phyloP scores from a whole-genome alignment of 768 basidiomycete species.

The Lactarius akahatsu region DNA sequence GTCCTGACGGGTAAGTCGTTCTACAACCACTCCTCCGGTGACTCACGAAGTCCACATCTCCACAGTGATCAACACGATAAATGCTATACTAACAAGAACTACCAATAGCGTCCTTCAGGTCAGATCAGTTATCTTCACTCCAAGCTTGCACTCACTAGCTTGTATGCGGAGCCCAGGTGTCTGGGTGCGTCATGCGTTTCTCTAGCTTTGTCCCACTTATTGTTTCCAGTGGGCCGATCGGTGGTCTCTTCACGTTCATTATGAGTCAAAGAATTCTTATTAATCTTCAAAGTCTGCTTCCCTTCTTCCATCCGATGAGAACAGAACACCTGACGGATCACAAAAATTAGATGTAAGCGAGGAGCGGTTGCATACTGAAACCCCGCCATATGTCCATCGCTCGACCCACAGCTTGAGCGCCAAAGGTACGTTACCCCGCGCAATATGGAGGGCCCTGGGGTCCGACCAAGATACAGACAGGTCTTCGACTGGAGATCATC shows the following conservation, averaged over 20 bases:
- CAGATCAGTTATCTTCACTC: background rate
- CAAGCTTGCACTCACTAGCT: background rate
- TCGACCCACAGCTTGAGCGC: background rate
- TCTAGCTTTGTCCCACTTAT: conserved; percentile 3
- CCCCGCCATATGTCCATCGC: background rate
- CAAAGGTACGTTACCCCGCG: background rate
- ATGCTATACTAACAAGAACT: conserved; percentile 32
- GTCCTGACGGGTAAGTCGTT: conserved; percentile 44
- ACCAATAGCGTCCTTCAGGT: conserved; percentile 29
- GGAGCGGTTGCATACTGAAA: background rate
- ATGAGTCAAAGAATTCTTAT: conserved; percentile 39
- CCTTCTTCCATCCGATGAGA: background rate
- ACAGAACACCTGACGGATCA: background rate
- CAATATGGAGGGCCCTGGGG: background rate
- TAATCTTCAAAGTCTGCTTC: conserved; percentile 35
- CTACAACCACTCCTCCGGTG: background rate
- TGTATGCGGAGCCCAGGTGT: conserved; percentile 12
- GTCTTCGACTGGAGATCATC: background rate
- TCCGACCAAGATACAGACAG: background rate
- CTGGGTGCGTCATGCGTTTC: conserved; percentile 6
- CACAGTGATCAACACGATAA: conserved; percentile 32
- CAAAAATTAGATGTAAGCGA: background rate
- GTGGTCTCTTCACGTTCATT: conserved; percentile 37
- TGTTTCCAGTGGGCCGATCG: conserved; percentile 22
- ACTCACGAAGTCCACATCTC: background rate